Percentiles rank a stretch among this genome's conserved stretches.
Conservation (phyloP, 1,139 yeast species). For the Zygotorulaspora mrakii region DNA sequence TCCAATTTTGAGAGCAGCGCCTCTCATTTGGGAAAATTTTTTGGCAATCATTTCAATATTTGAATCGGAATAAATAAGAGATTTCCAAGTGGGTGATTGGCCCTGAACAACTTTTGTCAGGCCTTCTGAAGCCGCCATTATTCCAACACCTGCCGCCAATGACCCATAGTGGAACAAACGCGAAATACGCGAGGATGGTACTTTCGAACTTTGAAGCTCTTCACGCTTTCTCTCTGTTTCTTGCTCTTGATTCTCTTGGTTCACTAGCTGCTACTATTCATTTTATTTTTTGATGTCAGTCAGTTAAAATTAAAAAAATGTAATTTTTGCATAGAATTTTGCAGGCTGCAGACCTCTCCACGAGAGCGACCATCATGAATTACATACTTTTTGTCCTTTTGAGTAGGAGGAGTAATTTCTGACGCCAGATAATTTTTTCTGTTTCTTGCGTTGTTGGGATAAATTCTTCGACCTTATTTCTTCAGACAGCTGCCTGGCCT, state of each 20-base stretch:
- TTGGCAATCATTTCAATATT: conserved; percentile 86
- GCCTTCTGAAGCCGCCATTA: conserved; percentile 80
- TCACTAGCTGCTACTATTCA: conserved; percentile 4
- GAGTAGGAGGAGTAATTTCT: conserved; percentile 21
- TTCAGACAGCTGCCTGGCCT: conserved; percentile 29
- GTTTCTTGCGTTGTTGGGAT: conserved; percentile 7
- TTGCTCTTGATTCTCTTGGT: conserved; percentile 6
- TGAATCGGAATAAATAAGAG: conserved; percentile 68
- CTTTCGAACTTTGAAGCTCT: conserved; percentile 56
- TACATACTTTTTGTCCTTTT: conserved; percentile 15
- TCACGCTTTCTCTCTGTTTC: conserved; percentile 9
- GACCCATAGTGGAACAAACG: conserved; percentile 90
- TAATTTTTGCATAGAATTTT: no score
- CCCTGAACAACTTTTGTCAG: conserved; percentile 61
- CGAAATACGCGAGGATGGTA: conserved; percentile 82
- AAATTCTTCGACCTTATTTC: conserved; percentile 14
- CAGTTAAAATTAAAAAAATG: no score
- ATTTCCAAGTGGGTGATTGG: conserved; percentile 50
- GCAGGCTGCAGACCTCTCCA: no score
- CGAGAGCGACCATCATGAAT: background rate
- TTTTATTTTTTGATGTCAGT: conserved; percentile 6
- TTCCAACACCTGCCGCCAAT: conserved; percentile 86
- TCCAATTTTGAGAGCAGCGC: conserved; percentile 95
- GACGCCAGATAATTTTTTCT: conserved; percentile 12
- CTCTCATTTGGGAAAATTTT: conserved; percentile 90